Conservation (phyloP, 768 basidiomycete genomes). For the Pisolithus sp. region DNA sequence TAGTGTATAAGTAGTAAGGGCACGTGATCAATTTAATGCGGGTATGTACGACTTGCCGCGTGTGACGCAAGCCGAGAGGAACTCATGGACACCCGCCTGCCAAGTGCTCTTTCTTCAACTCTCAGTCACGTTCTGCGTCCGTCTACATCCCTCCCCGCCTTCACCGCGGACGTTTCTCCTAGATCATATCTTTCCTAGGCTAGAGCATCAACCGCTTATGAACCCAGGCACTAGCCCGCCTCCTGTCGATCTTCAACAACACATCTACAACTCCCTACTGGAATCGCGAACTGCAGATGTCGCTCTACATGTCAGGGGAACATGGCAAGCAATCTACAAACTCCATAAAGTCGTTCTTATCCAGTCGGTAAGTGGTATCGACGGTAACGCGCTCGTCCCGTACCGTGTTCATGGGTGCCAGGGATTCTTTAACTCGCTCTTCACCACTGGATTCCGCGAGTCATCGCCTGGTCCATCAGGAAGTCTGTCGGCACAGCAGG, state of each 20-base stretch:
- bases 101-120: neutral
- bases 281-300: slow-evolving; percentile 73
- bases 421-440: slow-evolving; percentile 87
- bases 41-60: too few relatives aligned
- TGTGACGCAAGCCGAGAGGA: neutral
- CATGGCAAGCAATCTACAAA: slow-evolving; percentile 69
- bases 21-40: neutral
- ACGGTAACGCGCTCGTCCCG: neutral
- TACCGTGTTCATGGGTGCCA: slow-evolving; percentile 21
- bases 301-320: slow-evolving; percentile 57
- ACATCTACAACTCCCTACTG: slow-evolving; percentile 72
- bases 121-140: slow-evolving; percentile 5
- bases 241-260: slow-evolving; percentile 57
- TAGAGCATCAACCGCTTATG: slow-evolving; percentile 19
- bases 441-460: slow-evolving; percentile 74
- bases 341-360: slow-evolving; percentile 84
- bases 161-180: neutral
- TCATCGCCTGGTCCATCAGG: slow-evolving; percentile 30
- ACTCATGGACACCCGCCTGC: slow-evolving; percentile 2
- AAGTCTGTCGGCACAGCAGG: slow-evolving; percentile 33
- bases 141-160: slow-evolving; percentile 9
- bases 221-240: slow-evolving; percentile 36
- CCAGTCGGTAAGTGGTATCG: slow-evolving; percentile 59
- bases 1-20: too few relatives aligned
- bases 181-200: neutral